Base-by-base conservation (phyloP, 768 basidiomycete species). In the Pleurotus giganteus region DNA sequence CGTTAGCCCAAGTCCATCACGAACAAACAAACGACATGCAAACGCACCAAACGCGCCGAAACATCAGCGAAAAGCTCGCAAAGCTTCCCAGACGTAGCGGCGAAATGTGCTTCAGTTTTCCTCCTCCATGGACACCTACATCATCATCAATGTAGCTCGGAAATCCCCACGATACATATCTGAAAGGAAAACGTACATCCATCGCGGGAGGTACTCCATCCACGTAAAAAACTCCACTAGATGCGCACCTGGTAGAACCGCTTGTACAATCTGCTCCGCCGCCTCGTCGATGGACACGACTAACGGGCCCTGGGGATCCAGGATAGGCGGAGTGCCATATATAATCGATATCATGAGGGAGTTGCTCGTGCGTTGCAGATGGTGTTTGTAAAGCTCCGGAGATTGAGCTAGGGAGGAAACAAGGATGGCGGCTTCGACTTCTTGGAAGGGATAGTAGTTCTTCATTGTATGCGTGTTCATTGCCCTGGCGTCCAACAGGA, bases 171-270 rank as follows among this genome's bases (percentile, higher is more conserved):
- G 46, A 56, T 58, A 58, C 60, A 64, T 26, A 58, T 56, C 28
- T 47, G 45, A 2, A 57, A 65, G 2, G 62, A 58, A 15, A 49
- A 49, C n/a, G n/a, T 64, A 32, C 31, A 69, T 36, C 47, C 53
- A 62, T 6, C 44, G 23, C 0, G 70, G 70, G 2, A 71, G 31
- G 37, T 66, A 58, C 44, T 57, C 52, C 63, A 71, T 65, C 59
- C 61, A 67, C 4, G 69, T 63, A 43, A 71, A 69, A 47, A 64
- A 59, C 53, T 71, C 70, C 32, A 71, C 70, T 26, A 67, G 21
- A 53, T 63, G 64, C 13, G 64, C 59, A 11, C 72, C 71, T n/a
- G 71, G 72, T 42, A 60, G 58, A 6, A 62, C 61, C 6, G 71
- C 68, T 4, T 56, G 52, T 19, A 63, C 60, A 17, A 69, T 46